Percentiles rank a stretch among this genome's conserved stretches.
Evolutionary conservation across 2,329 filamentous ascomycete genomes (phyloP).

Genomic region (Eutypa lata): DNA sequence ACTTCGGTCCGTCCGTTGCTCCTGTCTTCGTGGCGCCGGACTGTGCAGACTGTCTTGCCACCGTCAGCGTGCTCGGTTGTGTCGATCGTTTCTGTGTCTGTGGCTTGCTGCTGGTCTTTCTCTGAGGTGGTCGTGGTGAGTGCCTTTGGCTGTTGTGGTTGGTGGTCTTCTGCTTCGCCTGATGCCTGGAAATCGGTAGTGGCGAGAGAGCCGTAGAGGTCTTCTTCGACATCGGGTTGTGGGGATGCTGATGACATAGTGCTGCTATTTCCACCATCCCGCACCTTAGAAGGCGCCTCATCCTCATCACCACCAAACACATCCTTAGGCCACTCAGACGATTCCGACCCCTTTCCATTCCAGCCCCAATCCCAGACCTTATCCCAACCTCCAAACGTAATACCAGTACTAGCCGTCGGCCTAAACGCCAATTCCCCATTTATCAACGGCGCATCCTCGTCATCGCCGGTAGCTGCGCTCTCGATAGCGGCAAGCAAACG

Average conservation of each 20-base stretch:
- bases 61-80: constrained; percentile 17
- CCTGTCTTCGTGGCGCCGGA: constrained; percentile 5
- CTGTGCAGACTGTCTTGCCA: constrained; percentile 16
- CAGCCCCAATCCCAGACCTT: not conserved
- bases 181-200: not conserved
- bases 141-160: not conserved
- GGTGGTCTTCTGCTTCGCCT: not conserved
- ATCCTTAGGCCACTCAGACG: too few species aligned
- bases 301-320: too few species aligned
- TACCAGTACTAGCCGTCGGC: not conserved
- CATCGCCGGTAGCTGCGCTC: not conserved
- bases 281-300: too few species aligned
- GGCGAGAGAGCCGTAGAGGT: not conserved
- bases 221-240: not conserved
- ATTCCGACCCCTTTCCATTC: too few species aligned
- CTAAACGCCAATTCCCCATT: too few species aligned
- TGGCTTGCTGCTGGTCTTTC: not conserved
- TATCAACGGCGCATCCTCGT: too few species aligned
- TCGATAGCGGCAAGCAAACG: not conserved
- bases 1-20: constrained; percentile 8
- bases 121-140: not conserved
- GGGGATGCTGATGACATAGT: not conserved
- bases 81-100: constrained; percentile 3
- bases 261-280: not conserved
- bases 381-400: not conserved